A percentile compares a stretch with the other conserved stretches of the same genome.
Conservation (phyloP, 176 grass and related monocot species). For the Carex kokanica region DNA sequence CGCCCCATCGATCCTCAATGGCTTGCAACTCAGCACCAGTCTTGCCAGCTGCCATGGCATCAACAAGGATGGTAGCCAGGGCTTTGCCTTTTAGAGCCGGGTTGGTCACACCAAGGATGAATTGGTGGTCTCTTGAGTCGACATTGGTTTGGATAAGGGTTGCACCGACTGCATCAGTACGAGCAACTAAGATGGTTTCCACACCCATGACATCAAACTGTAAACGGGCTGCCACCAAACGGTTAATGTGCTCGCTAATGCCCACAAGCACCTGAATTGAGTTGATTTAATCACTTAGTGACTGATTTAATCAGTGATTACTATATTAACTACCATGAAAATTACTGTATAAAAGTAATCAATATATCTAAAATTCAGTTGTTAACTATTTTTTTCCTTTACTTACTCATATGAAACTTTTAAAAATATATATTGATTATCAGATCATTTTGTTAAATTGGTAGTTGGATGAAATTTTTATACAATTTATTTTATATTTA, state of each 20-base stretch:
- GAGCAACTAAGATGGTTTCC: slow-evolving; percentile 70
- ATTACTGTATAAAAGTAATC: neutral
- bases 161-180: slow-evolving; percentile 75
- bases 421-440: neutral
- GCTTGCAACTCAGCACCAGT: slow-evolving; percentile 61
- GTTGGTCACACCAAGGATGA: slow-evolving; percentile 67
- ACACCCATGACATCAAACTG: slow-evolving; percentile 98
- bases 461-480: neutral
- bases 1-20: slow-evolving; percentile 65
- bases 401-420: neutral
- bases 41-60: slow-evolving; percentile 45
- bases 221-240: slow-evolving; percentile 76
- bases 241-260: slow-evolving; percentile 75
- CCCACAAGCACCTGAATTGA: slow-evolving; percentile 50
- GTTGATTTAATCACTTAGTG: neutral
- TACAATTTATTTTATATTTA: neutral
- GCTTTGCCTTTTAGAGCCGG: slow-evolving; percentile 38
- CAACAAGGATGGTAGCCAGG: slow-evolving; percentile 40
- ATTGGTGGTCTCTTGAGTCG: slow-evolving; percentile 83
- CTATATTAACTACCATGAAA: neutral
- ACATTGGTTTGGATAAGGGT: slow-evolving; percentile 91
- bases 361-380: neutral
- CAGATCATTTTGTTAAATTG: neutral
- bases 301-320: neutral
- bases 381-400: neutral